phyloP scores from a whole-genome alignment of 352 stramenopile species.

The Pythium aristosporum region DNA sequence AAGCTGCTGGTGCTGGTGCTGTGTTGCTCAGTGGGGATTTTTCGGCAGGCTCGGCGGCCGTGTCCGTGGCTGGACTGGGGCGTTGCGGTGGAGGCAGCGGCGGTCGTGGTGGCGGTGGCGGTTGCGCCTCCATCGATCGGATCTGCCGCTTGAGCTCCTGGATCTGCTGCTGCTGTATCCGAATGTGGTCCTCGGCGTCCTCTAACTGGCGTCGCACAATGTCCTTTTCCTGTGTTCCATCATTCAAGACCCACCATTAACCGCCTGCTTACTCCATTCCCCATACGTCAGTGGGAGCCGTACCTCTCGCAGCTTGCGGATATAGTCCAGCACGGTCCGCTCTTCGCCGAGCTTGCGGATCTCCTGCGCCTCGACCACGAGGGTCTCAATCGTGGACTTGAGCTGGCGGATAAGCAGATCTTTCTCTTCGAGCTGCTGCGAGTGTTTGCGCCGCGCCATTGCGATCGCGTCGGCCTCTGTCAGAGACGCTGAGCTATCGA shows the following conservation, averaged over 20 bases:
- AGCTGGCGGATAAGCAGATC: conserved; percentile 78
- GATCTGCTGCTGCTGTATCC: conserved; percentile 74
- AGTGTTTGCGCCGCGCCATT: conserved; percentile 21
- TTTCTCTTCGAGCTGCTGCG: conserved; percentile 80
- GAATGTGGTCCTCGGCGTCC: conserved; percentile 77
- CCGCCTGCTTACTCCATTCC: background rate
- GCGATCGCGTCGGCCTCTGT: conserved; percentile 5
- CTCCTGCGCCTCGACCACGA: conserved; percentile 76
- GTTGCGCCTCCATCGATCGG: conserved; percentile 33
- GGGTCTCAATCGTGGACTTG: conserved; percentile 73
- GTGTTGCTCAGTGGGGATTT: background rate
- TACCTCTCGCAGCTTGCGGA: conserved; percentile 77
- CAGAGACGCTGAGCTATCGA: background rate
- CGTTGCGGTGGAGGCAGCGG: background rate
- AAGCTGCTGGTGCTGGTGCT: background rate
- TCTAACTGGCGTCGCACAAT: conserved; percentile 65
- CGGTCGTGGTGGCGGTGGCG: background rate
- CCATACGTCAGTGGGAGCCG: background rate
- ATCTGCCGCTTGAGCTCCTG: conserved; percentile 76
- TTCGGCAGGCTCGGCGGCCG: background rate
- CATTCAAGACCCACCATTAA: background rate
- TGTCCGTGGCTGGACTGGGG: background rate
- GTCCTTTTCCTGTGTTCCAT: conserved; percentile 48
- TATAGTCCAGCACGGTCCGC: conserved; percentile 77
- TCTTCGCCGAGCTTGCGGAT: conserved; percentile 80